phyloP scores from a whole-genome alignment of 495 filamentous ascomycete genomes.

The Podospora pseudopauciseta region DNA sequence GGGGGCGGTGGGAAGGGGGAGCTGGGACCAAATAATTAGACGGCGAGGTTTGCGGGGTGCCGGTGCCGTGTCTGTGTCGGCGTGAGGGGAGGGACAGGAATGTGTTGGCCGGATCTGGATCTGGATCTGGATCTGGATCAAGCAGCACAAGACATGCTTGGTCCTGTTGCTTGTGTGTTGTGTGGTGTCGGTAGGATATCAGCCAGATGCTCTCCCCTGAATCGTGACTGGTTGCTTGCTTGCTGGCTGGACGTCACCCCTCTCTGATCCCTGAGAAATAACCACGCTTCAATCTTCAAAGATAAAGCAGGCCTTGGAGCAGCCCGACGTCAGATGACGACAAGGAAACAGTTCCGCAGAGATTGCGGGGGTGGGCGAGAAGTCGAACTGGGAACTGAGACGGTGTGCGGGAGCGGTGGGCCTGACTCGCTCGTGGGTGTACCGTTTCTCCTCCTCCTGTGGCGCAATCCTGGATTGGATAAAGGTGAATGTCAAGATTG shows the following conservation, averaged over 20 bases:
- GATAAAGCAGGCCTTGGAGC: not conserved
- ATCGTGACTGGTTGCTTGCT: not conserved
- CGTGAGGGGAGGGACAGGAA: slow-evolving; percentile 1
- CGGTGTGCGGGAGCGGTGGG: not conserved
- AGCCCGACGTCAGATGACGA: not conserved
- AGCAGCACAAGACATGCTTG: slow-evolving; percentile 25
- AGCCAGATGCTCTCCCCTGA: not conserved
- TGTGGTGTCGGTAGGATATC: slow-evolving; percentile 6
- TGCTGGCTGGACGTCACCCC: not conserved
- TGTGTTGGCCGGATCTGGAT: not conserved
- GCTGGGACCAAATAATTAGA: slow-evolving; percentile 18
- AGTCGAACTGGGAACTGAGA: not conserved
- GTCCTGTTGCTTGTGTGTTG: slow-evolving; percentile 11
- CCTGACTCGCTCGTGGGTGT: not conserved
- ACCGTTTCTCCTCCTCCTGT: not conserved
- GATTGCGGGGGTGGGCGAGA: not conserved
- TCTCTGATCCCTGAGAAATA: not conserved
- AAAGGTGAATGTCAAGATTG: not conserved
- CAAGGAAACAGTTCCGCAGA: not conserved
- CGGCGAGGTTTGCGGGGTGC: slow-evolving; percentile 28
- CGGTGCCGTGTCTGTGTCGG: slow-evolving; percentile 12
- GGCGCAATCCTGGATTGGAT: not conserved
- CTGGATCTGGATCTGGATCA: slow-evolving; percentile 3
- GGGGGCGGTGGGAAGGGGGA: slow-evolving; percentile 12
- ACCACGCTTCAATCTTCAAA: not conserved